Conservation (phyloP, 345 rosid genomes). For the Ceriops tagal region DNA sequence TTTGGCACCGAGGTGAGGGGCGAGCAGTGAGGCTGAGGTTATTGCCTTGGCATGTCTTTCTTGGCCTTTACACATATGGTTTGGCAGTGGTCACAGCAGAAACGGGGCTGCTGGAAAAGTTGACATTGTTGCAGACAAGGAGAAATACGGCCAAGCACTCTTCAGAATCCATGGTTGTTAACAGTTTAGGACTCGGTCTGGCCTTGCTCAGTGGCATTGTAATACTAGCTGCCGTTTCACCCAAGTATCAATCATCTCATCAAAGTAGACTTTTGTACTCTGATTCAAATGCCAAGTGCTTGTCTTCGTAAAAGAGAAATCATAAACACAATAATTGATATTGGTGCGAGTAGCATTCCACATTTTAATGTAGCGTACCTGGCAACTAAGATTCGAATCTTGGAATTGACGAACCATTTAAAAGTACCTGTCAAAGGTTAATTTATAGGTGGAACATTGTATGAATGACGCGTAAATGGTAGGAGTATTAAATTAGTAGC, state of each 20-base stretch:
- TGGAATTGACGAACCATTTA: no score
- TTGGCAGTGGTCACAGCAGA: slow-evolving; percentile 85
- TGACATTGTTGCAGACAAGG: slow-evolving; percentile 60
- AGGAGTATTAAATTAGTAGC: no score
- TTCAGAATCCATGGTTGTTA: slow-evolving; percentile 66
- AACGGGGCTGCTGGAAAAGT: slow-evolving; percentile 77
- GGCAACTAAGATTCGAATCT: no score
- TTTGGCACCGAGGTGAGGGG: slow-evolving; percentile 80
- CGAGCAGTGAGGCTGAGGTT: slow-evolving; percentile 49
- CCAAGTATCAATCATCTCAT: slow-evolving; percentile 37
- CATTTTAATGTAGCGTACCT: no score
- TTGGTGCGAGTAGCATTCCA: no score
- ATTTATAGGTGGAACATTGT: no score
- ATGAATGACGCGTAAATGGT: no score
- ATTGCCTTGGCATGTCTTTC: slow-evolving; percentile 88
- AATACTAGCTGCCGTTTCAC: slow-evolving; percentile 59
- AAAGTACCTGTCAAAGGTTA: no score
- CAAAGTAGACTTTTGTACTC: slow-evolving; percentile 42
- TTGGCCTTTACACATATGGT: slow-evolving; percentile 81
- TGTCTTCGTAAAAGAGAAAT: slow-evolving; percentile 31
- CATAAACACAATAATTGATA: no score
- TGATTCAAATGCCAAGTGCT: slow-evolving; percentile 36
- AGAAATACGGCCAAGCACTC: slow-evolving; percentile 40
- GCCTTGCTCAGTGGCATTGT: slow-evolving; percentile 68
- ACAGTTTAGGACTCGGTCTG: slow-evolving; percentile 62